Conservation (phyloP, 1,284 basidiomycete genomes). For the Schizopora paradoxa region DNA sequence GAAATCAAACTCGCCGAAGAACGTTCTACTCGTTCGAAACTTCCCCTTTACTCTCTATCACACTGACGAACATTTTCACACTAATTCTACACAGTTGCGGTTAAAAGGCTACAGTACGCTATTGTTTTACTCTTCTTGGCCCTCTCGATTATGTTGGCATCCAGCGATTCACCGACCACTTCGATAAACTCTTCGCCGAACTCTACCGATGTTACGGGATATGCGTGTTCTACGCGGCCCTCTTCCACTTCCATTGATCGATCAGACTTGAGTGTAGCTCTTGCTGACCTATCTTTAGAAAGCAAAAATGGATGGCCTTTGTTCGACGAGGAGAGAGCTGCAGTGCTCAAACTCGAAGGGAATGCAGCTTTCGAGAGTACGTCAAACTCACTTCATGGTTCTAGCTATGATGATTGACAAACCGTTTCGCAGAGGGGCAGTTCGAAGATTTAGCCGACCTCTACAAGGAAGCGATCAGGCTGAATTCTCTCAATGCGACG, state of each 20-base stretch:
- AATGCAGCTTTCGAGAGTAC: constrained; percentile 82
- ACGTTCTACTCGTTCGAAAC: no score
- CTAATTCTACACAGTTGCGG: no score
- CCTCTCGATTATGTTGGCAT: no score
- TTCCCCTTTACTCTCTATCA: no score
- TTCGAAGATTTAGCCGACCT: constrained; percentile 60
- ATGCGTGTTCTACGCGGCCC: no score
- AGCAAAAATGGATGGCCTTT: no score
- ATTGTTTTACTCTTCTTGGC: no score
- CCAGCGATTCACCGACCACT: neutral
- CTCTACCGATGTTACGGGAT: neutral
- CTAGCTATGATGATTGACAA: no score
- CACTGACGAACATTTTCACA: no score
- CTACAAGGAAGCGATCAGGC: constrained; percentile 74
- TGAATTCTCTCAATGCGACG: constrained; percentile 73
- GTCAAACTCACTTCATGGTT: constrained; percentile 7
- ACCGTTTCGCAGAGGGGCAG: constrained; percentile 55
- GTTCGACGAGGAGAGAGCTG: constrained; percentile 68
- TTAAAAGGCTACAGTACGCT: no score
- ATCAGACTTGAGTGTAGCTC: constrained; percentile 51
- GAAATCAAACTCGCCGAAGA: no score
- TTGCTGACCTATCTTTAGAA: constrained; percentile 35
- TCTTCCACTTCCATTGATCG: constrained; percentile 35
- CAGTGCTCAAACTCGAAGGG: constrained; percentile 72
- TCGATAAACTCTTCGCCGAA: constrained; percentile 1